Conservation (phyloP, 495 filamentous ascomycete species). For the Niebla homalea region DNA sequence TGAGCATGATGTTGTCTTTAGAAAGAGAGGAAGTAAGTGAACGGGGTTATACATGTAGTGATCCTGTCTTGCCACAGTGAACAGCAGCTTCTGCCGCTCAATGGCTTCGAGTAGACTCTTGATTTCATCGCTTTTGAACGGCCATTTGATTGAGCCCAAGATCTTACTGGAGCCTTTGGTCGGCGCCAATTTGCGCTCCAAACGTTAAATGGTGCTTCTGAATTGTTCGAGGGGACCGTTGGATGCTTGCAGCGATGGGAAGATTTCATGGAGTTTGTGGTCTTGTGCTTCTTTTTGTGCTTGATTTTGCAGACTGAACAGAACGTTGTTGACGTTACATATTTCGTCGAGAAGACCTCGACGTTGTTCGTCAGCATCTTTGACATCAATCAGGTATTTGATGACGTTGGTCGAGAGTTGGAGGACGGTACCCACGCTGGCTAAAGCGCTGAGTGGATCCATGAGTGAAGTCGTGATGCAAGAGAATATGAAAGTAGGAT, state of each 20-base stretch:
- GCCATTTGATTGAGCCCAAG: slow-evolving; percentile 1
- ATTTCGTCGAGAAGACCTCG: background rate
- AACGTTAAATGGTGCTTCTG: background rate
- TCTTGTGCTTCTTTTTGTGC: background rate
- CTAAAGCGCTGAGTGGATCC: slow-evolving; percentile 3
- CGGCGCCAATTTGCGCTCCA: background rate
- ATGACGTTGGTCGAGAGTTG: background rate
- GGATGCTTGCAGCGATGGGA: background rate
- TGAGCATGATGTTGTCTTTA: background rate
- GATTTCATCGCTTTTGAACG: slow-evolving; percentile 8
- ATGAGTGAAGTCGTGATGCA: background rate
- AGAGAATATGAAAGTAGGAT: too few species aligned
- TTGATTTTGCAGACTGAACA: background rate
- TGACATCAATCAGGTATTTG: background rate
- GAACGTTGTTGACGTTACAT: background rate
- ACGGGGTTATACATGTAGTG: slow-evolving; percentile 1
- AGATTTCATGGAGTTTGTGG: background rate
- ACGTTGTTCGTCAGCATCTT: background rate
- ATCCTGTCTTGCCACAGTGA: slow-evolving; percentile 5
- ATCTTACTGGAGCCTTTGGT: background rate
- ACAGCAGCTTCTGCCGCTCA: slow-evolving; percentile 8
- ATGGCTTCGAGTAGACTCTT: background rate
- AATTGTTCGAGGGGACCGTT: slow-evolving; percentile 3
- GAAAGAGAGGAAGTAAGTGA: background rate
- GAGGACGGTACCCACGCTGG: background rate